Conservation (phyloP, 2,329 filamentous ascomycete genomes). For the Xylaria sp. region DNA sequence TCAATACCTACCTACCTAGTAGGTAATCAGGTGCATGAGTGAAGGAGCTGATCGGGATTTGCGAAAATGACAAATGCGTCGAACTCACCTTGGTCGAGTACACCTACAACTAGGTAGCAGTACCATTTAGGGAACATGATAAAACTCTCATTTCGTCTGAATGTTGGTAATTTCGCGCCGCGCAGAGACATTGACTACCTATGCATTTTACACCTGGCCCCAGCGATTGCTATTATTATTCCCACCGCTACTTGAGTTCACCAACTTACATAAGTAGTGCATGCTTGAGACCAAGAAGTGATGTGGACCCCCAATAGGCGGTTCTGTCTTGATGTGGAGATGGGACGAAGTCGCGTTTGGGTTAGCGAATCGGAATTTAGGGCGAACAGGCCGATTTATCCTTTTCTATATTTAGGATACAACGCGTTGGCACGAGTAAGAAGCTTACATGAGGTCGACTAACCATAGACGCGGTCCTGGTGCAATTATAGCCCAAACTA, state of each 20-base stretch:
- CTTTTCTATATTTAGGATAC: slow-evolving; percentile 15
- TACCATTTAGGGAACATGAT: too few relatives aligned
- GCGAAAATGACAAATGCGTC: too few relatives aligned
- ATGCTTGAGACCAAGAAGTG: neutral
- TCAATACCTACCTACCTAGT: too few relatives aligned
- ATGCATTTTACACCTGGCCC: too few relatives aligned
- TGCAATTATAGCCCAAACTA: neutral
- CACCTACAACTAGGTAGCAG: too few relatives aligned
- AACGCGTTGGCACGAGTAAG: neutral
- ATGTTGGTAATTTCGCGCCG: too few relatives aligned
- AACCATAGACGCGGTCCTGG: neutral
- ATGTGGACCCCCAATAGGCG: neutral
- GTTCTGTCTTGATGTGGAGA: neutral
- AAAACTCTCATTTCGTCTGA: too few relatives aligned
- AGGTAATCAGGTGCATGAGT: neutral
- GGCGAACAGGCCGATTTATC: neutral
- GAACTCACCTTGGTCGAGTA: too few relatives aligned
- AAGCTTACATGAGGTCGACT: neutral
- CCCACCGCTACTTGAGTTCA: too few relatives aligned
- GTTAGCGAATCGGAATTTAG: neutral
- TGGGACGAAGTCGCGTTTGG: neutral
- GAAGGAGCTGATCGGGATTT: neutral
- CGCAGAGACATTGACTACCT: too few relatives aligned
- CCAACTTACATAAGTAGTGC: too few relatives aligned
- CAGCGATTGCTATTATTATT: too few relatives aligned